Conservation (phyloP, 306 rosid species). For the Cajanus cajan region DNA sequence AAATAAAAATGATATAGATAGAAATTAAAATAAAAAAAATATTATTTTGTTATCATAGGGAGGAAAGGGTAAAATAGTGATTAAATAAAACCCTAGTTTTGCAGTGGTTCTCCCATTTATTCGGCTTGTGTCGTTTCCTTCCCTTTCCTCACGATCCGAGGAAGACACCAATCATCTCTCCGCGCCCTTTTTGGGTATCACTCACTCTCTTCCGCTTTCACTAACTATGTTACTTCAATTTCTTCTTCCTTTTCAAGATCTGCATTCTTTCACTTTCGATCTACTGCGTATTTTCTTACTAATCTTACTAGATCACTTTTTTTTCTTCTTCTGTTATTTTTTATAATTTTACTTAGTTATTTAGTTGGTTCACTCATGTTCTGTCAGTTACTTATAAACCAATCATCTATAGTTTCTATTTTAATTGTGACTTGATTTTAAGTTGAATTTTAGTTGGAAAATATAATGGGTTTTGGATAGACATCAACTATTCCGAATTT, state of each 20-base stretch:
- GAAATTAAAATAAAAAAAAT: background rate
- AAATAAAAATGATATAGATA: too few relatives aligned
- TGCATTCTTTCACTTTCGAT: background rate
- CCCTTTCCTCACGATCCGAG: background rate
- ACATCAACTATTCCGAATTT: background rate
- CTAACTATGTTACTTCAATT: background rate
- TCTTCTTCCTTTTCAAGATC: background rate
- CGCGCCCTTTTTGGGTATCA: constrained; percentile 43
- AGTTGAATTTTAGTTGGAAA: background rate
- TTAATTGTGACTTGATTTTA: background rate
- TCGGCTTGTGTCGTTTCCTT: background rate
- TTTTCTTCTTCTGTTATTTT: background rate
- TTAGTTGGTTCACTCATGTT: background rate
- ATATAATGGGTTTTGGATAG: background rate
- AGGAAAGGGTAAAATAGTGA: constrained; percentile 25
- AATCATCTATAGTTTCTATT: background rate
- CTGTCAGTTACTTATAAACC: background rate
- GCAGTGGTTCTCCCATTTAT: background rate
- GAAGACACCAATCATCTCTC: background rate
- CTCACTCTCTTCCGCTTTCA: background rate
- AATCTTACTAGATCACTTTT: background rate
- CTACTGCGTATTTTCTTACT: background rate
- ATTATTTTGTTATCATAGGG: background rate
- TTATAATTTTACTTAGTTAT: too few relatives aligned
- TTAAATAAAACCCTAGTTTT: constrained; percentile 9